Conservation (phyloP, 139 green algal species). For the Chara braunii region DNA sequence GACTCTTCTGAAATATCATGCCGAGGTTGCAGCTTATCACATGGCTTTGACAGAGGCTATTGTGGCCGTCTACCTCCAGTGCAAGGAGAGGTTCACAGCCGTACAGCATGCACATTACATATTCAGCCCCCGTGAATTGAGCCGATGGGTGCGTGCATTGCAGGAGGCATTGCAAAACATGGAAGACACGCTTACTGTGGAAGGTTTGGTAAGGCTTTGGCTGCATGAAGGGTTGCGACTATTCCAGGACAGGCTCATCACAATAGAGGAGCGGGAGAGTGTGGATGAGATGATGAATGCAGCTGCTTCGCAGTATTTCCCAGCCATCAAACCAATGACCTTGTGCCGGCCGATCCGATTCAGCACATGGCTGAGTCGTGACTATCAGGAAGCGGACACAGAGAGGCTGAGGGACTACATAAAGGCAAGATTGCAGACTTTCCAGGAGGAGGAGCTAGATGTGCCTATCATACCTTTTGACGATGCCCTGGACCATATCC, state of each 20-base stretch:
- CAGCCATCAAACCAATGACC: not conserved
- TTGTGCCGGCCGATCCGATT: not conserved
- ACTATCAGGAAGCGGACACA: not conserved
- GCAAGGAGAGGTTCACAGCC: not conserved
- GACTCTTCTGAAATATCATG: not conserved
- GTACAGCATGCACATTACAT: not conserved
- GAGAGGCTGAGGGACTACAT: not conserved
- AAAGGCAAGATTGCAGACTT: not conserved
- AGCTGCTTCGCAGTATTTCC: not conserved
- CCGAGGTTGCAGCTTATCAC: not conserved
- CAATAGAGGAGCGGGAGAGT: conserved; percentile 13
- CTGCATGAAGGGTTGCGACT: conserved; percentile 26
- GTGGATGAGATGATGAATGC: not conserved
- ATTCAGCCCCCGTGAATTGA: conserved; percentile 5
- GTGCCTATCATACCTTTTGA: conserved; percentile 1
- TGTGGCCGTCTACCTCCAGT: conserved; percentile 6
- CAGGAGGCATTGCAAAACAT: not conserved
- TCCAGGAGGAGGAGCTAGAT: conserved; percentile 8
- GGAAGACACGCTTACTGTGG: not conserved
- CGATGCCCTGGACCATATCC: not conserved
- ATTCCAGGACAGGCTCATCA: conserved; percentile 8
- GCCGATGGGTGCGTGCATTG: conserved; percentile 6
- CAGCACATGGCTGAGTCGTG: not conserved
- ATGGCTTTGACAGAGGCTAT: conserved; percentile 6
- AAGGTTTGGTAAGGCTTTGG: conserved; percentile 9